A percentile compares a stretch with the other conserved stretches of the same genome.
phyloP scores from a whole-genome alignment of 106 monocot species.

The Phalaenopsis aphrodite region DNA sequence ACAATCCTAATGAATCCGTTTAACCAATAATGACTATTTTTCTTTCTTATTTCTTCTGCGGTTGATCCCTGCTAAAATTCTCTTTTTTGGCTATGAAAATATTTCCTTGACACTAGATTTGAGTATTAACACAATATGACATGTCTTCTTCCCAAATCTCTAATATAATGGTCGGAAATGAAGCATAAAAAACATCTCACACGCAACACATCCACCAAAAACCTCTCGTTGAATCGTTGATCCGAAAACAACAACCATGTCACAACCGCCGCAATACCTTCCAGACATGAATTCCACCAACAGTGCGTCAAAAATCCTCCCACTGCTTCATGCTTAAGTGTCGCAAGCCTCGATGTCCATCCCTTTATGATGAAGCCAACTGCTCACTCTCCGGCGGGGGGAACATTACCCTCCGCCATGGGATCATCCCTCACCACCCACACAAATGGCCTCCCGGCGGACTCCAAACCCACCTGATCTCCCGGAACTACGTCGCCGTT shows the following conservation, averaged over 20 bases:
- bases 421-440: constrained; percentile 11
- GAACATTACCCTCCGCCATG: not conserved
- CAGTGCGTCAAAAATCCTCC: constrained; percentile 20
- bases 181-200: not conserved
- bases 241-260: constrained; percentile 19
- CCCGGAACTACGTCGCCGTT: constrained; percentile 19
- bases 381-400: not conserved
- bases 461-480: constrained; percentile 23
- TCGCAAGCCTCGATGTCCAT: constrained; percentile 18
- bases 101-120: no score
- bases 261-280: not conserved
- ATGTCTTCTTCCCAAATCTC: no score
- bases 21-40: no score
- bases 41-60: no score
- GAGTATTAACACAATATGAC: no score
- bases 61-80: no score
- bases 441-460: constrained; percentile 9
- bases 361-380: constrained; percentile 15
- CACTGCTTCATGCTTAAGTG: constrained; percentile 23
- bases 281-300: not conserved
- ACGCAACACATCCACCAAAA: constrained; percentile 12
- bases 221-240: constrained; percentile 19
- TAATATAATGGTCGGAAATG: no score
- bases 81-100: no score
- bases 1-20: no score